These are phyloP conservation scores for Pseudopyrenochaeta lycopersici DNA, from an alignment of 2,329 filamentous ascomycete genomes.

Conservation along the genomic window DNA sequence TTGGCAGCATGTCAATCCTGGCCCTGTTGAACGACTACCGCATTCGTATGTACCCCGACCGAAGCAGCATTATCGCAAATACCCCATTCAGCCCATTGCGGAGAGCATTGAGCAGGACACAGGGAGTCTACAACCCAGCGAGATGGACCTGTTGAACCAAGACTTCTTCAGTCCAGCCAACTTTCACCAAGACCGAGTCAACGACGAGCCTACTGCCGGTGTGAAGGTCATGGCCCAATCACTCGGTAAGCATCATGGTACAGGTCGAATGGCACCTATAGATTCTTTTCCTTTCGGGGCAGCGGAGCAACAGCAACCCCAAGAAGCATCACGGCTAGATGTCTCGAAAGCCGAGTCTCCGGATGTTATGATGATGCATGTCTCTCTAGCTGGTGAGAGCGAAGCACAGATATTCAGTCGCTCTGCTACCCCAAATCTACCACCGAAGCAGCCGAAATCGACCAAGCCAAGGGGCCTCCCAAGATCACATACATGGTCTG, in stretches of 20 bases:
- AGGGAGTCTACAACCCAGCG: conserved; percentile 6
- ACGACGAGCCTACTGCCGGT: conserved; percentile 4
- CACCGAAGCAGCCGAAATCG: conserved; percentile 21
- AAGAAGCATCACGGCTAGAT: conserved; percentile 8
- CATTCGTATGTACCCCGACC: conserved; percentile 36
- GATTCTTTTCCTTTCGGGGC: conserved; percentile 9
- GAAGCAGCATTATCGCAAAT: conserved; percentile 21
- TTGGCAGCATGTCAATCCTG: conserved; percentile 42
- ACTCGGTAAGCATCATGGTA: not conserved
- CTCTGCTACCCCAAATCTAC: conserved; percentile 32
- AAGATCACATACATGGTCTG: conserved; percentile 51
- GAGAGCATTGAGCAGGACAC: conserved; percentile 31
- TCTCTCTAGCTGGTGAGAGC: conserved; percentile 28
- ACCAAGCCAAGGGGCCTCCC: conserved; percentile 41
- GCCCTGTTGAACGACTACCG: conserved; percentile 36
- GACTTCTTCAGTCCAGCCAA: conserved; percentile 10
- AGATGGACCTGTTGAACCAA: conserved; percentile 15
- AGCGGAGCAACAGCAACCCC: conserved; percentile 3
- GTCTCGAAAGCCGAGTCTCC: conserved; percentile 28
- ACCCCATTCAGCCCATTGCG: conserved; percentile 24
- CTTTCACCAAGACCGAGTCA: conserved; percentile 7
- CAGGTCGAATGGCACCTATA: not conserved
- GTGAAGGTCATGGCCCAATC: conserved; percentile 5
- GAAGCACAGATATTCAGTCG: conserved; percentile 31
- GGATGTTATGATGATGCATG: conserved; percentile 22